Base-by-base conservation (phyloP, 2,329 filamentous ascomycete species). In the Cadophora malorum region DNA sequence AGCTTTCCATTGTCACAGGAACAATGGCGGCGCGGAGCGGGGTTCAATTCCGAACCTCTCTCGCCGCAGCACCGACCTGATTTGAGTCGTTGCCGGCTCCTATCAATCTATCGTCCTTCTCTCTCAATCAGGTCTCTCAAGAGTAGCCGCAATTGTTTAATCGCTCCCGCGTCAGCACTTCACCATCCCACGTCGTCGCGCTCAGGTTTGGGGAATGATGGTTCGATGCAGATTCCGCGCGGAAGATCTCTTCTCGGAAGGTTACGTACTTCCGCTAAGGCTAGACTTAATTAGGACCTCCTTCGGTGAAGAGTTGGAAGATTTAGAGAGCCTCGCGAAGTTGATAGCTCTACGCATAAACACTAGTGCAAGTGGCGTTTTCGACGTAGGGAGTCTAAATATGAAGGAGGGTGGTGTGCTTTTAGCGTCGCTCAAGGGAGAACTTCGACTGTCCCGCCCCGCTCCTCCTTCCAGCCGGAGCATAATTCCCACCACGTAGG, bases 11-110 rank as follows among this genome's bases (percentile, higher is more conserved):
- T 16, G 3, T 21, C 21, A 59, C 21, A 38, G 23, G 23, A 38
- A 16, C n/a, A 14, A 25, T 19, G 35, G 56, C 56, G 56, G 56
- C 38, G 56, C 56, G 56, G 56, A 23, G 21, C 21, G 33, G 35
- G 14, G 45, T 6, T 45, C 41, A 19, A 4, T 14, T 16, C 14
- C 23, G 10, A 25, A 53, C 52, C 52, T 55, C 28, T 16, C 21
- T 25, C 56, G 21, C 56, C 35, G 45, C 35, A 45, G 35, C 14
- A 45, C 23, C 35, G n/a, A 59, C 21, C 21, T 59, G 33, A 12
- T 19, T 25, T 41, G 33, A 41, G n/a, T 59, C 35, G 9, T 38
- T n/a, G 35, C 21, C 33, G 14, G n/a, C 10, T 25, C 33, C 12
- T 59, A 8, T 16, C 35, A 16, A 41, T 28, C 4, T 21, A 19